Conservation (phyloP, 2,329 filamentous ascomycete genomes). For the Magnaporthiopsis poae region DNA sequence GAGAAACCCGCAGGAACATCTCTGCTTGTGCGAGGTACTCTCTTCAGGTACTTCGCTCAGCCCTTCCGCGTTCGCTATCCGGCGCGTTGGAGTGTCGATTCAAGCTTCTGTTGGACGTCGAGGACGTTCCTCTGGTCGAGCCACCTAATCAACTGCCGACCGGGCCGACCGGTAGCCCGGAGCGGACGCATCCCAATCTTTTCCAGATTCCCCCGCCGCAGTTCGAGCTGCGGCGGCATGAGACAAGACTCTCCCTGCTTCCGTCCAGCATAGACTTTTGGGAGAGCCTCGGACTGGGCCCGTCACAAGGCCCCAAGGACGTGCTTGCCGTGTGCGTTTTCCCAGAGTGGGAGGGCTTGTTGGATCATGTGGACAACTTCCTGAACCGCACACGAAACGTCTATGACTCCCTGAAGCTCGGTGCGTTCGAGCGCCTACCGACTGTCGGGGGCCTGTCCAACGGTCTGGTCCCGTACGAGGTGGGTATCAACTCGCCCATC, state of each 20-base stretch:
- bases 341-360: constrained; percentile 54
- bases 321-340: constrained; percentile 61
- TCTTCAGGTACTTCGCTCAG: constrained; percentile 36
- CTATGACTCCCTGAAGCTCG: constrained; percentile 67
- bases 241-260: constrained; percentile 60
- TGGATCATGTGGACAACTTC: constrained; percentile 52
- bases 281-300: constrained; percentile 69
- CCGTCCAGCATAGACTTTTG: constrained; percentile 69
- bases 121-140: constrained; percentile 44
- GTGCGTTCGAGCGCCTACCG: constrained; percentile 47
- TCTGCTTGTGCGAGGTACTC: constrained; percentile 35
- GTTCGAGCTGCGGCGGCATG: constrained; percentile 60
- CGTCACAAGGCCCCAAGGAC: constrained; percentile 61
- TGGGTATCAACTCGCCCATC: constrained; percentile 30
- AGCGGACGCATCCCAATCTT: constrained; percentile 41
- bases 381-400: constrained; percentile 57
- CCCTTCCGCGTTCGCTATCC: constrained; percentile 35
- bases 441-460: constrained; percentile 32
- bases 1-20: constrained; percentile 31
- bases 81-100: constrained; percentile 31
- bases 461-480: constrained; percentile 40
- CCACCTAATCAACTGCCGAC: constrained; percentile 43
- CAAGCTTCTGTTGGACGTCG: constrained; percentile 45
- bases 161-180: constrained; percentile 34
- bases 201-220: constrained; percentile 60